Evolutionary conservation across 176 grass and related monocot genomes (phyloP).

Genomic region (Carex littledalei): DNA sequence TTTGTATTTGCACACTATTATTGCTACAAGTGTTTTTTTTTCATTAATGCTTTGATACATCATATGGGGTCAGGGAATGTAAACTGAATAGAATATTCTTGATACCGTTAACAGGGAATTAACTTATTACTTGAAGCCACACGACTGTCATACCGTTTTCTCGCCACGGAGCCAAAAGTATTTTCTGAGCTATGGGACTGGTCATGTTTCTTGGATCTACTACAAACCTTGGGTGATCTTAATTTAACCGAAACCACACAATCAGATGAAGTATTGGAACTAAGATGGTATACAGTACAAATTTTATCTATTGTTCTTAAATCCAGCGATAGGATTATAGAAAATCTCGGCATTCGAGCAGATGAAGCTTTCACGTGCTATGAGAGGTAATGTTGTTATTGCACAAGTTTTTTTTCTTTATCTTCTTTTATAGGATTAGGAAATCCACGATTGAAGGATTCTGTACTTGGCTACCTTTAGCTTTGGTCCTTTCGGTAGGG

Average conservation of each 20-base stretch:
- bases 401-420: constrained; percentile 3
- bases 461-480: neutral
- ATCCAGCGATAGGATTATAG: constrained; percentile 53
- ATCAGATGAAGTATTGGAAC: constrained; percentile 36
- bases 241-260: constrained; percentile 30
- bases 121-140: constrained; percentile 45
- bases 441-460: neutral
- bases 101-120: constrained; percentile 42
- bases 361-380: constrained; percentile 67
- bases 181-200: constrained; percentile 82
- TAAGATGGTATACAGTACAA: constrained; percentile 72
- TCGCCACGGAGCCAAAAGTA: constrained; percentile 57
- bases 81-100: neutral
- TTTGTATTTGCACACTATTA: constrained; percentile 28
- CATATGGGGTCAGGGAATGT: neutral
- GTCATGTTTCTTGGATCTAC: constrained; percentile 75
- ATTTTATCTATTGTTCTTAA: constrained; percentile 68
- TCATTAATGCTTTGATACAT: neutral
- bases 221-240: constrained; percentile 40
- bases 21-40: neutral
- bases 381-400: constrained; percentile 41
- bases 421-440: neutral
- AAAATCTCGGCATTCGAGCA: constrained; percentile 60
- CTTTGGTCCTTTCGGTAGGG: neutral
- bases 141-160: constrained; percentile 69